Percentiles rank a stretch among this genome's conserved stretches.
Conservation (phyloP, 306 rosid genomes). For the Vicia villosa region DNA sequence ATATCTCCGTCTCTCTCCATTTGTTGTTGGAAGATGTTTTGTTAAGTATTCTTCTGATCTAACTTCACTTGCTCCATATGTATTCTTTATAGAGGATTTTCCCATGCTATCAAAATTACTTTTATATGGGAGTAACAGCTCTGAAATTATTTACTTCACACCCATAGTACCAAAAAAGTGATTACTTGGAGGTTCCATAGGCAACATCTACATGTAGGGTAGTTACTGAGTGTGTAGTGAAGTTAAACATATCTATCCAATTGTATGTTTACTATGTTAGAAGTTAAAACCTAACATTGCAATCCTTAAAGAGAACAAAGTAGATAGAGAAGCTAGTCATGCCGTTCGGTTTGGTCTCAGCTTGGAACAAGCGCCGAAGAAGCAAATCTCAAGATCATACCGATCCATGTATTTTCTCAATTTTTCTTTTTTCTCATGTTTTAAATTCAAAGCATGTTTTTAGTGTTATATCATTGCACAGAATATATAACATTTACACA, state of each 20-base stretch:
- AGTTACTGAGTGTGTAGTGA: conserved; percentile 29
- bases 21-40: conserved; percentile 51
- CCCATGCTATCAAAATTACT: conserved; percentile 40
- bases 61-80: conserved; percentile 62
- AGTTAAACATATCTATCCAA: conserved; percentile 37
- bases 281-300: conserved; percentile 41
- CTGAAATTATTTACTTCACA: conserved; percentile 22
- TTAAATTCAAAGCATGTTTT: conserved; percentile 1
- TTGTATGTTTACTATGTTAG: conserved; percentile 35
- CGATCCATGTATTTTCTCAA: conserved; percentile 66
- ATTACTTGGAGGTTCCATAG: conserved; percentile 16
- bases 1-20: conserved; percentile 48
- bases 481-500: conserved; percentile 8
- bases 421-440: not conserved
- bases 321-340: conserved; percentile 47
- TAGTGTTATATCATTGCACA: conserved; percentile 7
- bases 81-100: conserved; percentile 42
- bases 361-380: conserved; percentile 95
- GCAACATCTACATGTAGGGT: not conserved
- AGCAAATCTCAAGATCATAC: conserved; percentile 75
- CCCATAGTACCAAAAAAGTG: conserved; percentile 11
- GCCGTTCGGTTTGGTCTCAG: conserved; percentile 91
- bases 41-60: conserved; percentile 57
- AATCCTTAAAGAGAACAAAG: conserved; percentile 25
- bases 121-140: conserved; percentile 40